A percentile compares a stretch with the other conserved stretches of the same genome.
Evolutionary conservation across 2,329 filamentous ascomycete genomes (phyloP).

Genomic region (Dendrostoma leiphaemia): DNA sequence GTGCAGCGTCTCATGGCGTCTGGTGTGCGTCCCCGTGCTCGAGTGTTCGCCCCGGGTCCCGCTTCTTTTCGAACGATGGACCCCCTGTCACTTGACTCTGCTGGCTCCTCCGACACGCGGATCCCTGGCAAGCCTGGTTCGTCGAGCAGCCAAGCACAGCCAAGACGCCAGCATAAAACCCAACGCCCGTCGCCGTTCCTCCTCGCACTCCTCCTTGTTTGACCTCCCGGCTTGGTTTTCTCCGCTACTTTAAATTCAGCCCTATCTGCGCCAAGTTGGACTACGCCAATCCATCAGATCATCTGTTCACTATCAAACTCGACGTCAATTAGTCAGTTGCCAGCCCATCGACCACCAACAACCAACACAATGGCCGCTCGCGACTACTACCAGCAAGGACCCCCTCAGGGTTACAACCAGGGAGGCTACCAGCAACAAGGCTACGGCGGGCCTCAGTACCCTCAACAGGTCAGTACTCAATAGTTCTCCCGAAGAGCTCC

Average conservation of each 20-base stretch:
- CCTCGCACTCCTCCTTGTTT: neutral
- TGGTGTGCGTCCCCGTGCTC: too few relatives aligned
- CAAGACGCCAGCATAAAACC: constrained; percentile 9
- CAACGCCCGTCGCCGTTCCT: neutral
- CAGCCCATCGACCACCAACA: neutral
- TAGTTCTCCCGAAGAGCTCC: too few relatives aligned
- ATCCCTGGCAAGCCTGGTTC: neutral
- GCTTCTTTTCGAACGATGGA: neutral
- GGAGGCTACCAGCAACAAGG: constrained; percentile 24
- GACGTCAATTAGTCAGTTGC: neutral
- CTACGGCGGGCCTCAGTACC: constrained; percentile 39
- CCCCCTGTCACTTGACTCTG: neutral
- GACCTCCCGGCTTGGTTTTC: neutral
- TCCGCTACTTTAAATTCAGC: constrained; percentile 7
- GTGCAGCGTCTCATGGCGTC: too few relatives aligned
- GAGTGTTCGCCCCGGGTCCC: neutral
- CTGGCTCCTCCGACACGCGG: constrained; percentile 3
- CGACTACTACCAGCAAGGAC: constrained; percentile 35
- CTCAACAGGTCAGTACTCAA: constrained; percentile 38
- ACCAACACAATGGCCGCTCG: constrained; percentile 33
- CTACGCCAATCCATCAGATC: too few relatives aligned
- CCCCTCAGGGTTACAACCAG: constrained; percentile 24
- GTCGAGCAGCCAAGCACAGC: neutral
- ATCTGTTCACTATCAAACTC: neutral
- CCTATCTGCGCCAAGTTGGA: constrained; percentile 12